Evolutionary conservation across 495 filamentous ascomycete species (phyloP).

Genomic region (Hyaloscypha variabilis): DNA sequence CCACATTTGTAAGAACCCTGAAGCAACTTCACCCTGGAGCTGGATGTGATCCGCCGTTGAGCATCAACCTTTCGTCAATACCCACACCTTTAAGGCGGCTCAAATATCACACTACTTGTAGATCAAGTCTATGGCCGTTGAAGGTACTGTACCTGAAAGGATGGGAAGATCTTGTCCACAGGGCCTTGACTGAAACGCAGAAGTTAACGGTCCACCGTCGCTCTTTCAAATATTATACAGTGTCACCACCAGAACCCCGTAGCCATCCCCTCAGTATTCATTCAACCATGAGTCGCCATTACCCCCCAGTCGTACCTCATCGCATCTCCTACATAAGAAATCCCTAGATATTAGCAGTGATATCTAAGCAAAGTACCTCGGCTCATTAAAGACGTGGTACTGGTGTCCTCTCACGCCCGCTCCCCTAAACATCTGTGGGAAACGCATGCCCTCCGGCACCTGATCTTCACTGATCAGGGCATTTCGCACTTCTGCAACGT

Average conservation of each 20-base stretch:
- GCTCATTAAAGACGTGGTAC: constrained; percentile 97
- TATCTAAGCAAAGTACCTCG: constrained; percentile 61
- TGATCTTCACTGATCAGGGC: constrained; percentile 62
- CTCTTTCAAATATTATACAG: background rate
- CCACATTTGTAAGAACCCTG: too few species aligned
- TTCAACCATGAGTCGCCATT: background rate
- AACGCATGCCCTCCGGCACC: constrained; percentile 75
- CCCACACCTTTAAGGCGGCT: too few species aligned
- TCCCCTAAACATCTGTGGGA: constrained; percentile 86
- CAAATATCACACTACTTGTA: too few species aligned
- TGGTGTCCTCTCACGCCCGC: constrained; percentile 85
- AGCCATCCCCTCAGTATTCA: background rate
- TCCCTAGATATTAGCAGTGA: background rate
- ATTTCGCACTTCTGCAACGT: constrained; percentile 49
- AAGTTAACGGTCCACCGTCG: background rate
- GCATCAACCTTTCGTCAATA: too few species aligned
- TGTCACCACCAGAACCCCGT: background rate
- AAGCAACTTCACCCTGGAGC: too few species aligned
- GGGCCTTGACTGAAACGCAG: background rate
- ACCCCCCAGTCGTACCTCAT: background rate
- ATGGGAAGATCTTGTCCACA: background rate
- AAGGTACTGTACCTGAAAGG: background rate
- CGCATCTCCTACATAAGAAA: constrained; percentile 17
- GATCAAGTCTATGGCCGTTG: background rate
- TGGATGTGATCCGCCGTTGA: too few species aligned